Evolutionary conservation across 148 eudicot genomes (phyloP), one percentile per base, ranked within the genome.

Genomic region (Dysphania ambrosioides): DNA sequence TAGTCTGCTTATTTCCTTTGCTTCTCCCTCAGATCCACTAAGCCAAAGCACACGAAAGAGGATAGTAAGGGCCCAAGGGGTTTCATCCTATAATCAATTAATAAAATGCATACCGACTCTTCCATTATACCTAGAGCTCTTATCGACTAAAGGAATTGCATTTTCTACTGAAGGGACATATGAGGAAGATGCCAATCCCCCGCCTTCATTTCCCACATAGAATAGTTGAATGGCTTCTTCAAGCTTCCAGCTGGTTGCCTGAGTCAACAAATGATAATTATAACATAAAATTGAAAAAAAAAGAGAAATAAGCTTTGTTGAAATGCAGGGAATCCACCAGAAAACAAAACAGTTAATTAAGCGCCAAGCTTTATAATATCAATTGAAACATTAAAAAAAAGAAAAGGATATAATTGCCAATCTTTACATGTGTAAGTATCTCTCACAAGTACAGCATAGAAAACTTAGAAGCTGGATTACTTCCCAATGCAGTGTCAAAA

Each of bases 201-300:
- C 90, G 75, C 86, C 85, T 68, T 92, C 97, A 88, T 82, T 86
- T 64, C 99, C 99, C 72, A 87, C 84, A 82, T 86, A 95, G 75
- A 86, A 95, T n/a, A 95, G 87, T 77, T 92, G 99, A 83, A 95
- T 85, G 66, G 99, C 99, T 73, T 95, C 97, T 41, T 95, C 99
- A 73, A 95, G 99, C 81, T 89, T 86, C 99, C 99, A 95, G 73
- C 92, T 81, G 65, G 99, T 90, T 74, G 99, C 93, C 99, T 95
- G 82, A 62, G 59, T 68, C 71, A 62, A 74, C 67, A 74, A 56
- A 29, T 56, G 56, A 36, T 23, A 56, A 34, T 42, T 59, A 23
- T 44, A 64, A 32, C 65, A 71, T 12, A 58, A 40, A 49, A 65
- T n/a, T n/a, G n/a, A n/a, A n/a, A n/a, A n/a, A n/a, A n/a, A n/a